A percentile compares a stretch with the other conserved stretches of the same genome.
These are phyloP conservation scores for Pyricularia sp. DNA, from an alignment of 2,329 filamentous ascomycete genomes.

Conservation along the genomic window DNA sequence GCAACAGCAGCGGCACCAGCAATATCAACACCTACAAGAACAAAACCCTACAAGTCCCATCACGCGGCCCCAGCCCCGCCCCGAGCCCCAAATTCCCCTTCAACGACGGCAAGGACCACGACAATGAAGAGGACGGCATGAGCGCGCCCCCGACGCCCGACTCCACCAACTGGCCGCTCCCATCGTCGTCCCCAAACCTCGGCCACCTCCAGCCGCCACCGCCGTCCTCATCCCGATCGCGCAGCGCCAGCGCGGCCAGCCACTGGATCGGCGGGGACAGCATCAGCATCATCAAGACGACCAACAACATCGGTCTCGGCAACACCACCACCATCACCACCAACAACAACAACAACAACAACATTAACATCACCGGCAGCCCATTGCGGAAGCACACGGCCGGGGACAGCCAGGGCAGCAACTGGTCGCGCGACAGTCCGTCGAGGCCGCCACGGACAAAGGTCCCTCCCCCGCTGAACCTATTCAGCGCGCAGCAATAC, in stretches of 20 bases:
- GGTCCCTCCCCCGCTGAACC: slow-evolving; percentile 3
- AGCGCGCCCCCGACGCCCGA: slow-evolving; percentile 7
- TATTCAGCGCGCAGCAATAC: slow-evolving; percentile 13
- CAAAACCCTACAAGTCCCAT: neutral
- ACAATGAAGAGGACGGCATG: neutral
- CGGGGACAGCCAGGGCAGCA: neutral
- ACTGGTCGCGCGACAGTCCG: neutral
- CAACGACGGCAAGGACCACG: slow-evolving; percentile 1
- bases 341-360: too few relatives aligned
- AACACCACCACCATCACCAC: neutral
- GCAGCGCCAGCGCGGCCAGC: slow-evolving; percentile 1
- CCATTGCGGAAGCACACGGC: neutral
- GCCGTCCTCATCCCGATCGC: neutral
- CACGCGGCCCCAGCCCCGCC: neutral
- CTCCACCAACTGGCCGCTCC: slow-evolving; percentile 13
- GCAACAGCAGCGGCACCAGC: slow-evolving; percentile 11
- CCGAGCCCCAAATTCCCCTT: neutral
- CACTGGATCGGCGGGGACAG: neutral
- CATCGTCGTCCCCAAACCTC: slow-evolving; percentile 3
- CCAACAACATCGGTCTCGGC: neutral
- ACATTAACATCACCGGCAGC: neutral
- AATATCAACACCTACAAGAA: slow-evolving; percentile 9
- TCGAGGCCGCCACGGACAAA: slow-evolving; percentile 6
- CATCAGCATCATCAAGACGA: neutral
- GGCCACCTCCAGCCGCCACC: neutral